phyloP scores from a whole-genome alignment of 352 stramenopile genomes.

The Phytophthora pistaciae region DNA sequence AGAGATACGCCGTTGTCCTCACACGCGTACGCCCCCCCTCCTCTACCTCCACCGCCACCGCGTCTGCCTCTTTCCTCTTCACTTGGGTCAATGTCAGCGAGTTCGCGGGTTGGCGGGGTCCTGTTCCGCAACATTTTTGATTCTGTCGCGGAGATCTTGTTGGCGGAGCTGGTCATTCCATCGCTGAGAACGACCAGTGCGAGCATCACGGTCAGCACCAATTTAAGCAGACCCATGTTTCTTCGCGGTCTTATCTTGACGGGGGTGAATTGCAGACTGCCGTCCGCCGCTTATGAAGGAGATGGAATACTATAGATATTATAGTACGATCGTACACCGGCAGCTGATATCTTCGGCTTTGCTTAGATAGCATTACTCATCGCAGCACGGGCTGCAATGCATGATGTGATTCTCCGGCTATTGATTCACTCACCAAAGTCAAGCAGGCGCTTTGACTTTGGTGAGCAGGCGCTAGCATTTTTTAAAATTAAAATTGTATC shows the following conservation, averaged over 20 bases:
- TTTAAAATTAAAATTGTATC: too few species aligned
- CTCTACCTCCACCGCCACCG: not conserved
- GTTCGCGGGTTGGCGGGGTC: not conserved
- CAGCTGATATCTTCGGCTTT: too few species aligned
- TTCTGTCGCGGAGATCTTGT: not conserved
- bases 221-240: not conserved
- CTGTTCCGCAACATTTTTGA: not conserved
- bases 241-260: not conserved
- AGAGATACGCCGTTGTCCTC: not conserved
- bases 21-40: not conserved
- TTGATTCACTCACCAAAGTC: too few species aligned
- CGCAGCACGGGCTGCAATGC: too few species aligned
- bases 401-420: too few species aligned
- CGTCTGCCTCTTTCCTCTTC: not conserved
- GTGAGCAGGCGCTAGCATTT: too few species aligned
- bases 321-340: too few species aligned
- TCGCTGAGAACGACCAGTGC: not conserved
- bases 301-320: not conserved
- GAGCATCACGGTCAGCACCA: not conserved
- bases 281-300: not conserved
- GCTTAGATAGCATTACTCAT: too few species aligned
- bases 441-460: too few species aligned
- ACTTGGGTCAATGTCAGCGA: not conserved
- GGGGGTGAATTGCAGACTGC: not conserved
- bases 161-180: not conserved